Percentiles rank a stretch among this genome's conserved stretches.
Conservation (phyloP, 2,329 filamentous ascomycete species). For the Pyrenochaeta sp. region DNA sequence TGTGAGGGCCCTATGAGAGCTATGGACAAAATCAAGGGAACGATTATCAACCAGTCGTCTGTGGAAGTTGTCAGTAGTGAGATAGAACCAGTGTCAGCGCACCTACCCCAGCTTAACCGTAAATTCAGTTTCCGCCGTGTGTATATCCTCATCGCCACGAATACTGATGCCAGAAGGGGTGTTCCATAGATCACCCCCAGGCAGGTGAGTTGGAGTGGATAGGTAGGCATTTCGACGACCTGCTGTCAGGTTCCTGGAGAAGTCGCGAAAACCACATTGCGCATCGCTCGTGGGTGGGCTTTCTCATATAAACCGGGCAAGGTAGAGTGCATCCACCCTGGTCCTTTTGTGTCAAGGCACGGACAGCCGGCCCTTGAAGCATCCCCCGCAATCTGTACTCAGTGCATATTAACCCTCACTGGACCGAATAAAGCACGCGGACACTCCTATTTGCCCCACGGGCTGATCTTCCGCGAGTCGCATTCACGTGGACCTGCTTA, state of each 20-base stretch:
- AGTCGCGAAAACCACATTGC: slow-evolving; percentile 40
- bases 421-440: slow-evolving; percentile 19
- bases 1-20: slow-evolving; percentile 47
- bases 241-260: slow-evolving; percentile 26
- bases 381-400: slow-evolving; percentile 23
- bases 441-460: slow-evolving; percentile 20
- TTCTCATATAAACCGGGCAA: slow-evolving; percentile 36
- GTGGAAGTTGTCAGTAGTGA: slow-evolving; percentile 21
- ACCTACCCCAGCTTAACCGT: slow-evolving; percentile 46
- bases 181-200: slow-evolving; percentile 47
- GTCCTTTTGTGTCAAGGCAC: slow-evolving; percentile 21
- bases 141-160: slow-evolving; percentile 47
- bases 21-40: slow-evolving; percentile 45
- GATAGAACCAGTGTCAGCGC: slow-evolving; percentile 4
- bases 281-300: slow-evolving; percentile 32
- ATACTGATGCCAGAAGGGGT: slow-evolving; percentile 41
- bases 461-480: slow-evolving; percentile 17
- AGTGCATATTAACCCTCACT: slow-evolving; percentile 26
- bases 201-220: slow-evolving; percentile 48
- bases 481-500: slow-evolving; percentile 20
- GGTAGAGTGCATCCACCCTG: slow-evolving; percentile 22
- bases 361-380: slow-evolving; percentile 14
- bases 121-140: slow-evolving; percentile 47
- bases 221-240: slow-evolving; percentile 45
- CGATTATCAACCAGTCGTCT: slow-evolving; percentile 51